Evolutionary conservation across 768 basidiomycete species (phyloP), one percentile per base, ranked within the genome.

Genomic region (Lactarius vividus): DNA sequence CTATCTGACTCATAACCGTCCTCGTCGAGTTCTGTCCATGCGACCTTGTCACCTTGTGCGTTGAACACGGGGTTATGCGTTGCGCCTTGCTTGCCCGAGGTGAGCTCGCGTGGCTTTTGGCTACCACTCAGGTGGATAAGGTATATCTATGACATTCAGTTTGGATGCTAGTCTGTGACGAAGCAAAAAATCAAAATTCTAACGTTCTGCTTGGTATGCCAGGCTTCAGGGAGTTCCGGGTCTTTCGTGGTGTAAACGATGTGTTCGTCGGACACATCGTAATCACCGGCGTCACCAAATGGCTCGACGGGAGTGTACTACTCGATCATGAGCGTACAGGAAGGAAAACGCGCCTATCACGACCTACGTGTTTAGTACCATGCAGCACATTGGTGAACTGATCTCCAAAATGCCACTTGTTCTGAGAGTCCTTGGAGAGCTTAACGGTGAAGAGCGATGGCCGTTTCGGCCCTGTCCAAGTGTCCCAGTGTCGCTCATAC

Each of bases 1-100:
- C 89, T 84, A 76, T 96, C 96, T 59, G 89, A 82, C 76, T 98
- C 96, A 70, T 95, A 89, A 2, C 96, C 95, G 71, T 98, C 94
- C 73, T 89, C 75, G 59, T 88, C 86, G 67, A 95, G 83, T 75
- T 98, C 91, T 44, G 92, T 77, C 96, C 96, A 98, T 1, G 91
- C 94, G 2, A 85, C 86, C 75, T 89, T 89, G 57, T 82, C 82
- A 0, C 89, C 91, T 55, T 84, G 77, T 3, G 77, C 76, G 64
- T 80, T 91, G 74, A 96, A 85, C 8, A 85, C 82, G 0, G 93
- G 89, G n/a, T 78, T 81, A 70, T 84, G 86, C 9, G 86, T 88
- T 20, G 94, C 95, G 37, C 92, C 96, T 75, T 95, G 93, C 54
- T 82, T 82, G 13, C 94, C 92, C 13, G 89, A 86, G 0, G 95